phyloP scores from a whole-genome alignment of 2,329 filamentous ascomycete species.

The Mollisia scopiformis region DNA sequence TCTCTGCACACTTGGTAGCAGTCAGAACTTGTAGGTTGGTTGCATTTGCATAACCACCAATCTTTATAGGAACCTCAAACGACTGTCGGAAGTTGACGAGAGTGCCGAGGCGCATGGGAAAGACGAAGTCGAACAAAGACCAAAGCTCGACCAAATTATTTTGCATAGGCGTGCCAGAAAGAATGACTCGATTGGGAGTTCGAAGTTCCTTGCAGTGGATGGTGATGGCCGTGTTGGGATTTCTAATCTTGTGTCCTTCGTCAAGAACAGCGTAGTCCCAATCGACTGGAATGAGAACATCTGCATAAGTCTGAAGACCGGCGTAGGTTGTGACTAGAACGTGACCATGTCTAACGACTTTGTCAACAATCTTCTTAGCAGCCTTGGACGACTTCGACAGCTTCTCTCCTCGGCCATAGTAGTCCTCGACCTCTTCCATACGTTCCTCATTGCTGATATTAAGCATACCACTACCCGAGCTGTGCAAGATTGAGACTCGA shows the following conservation, averaged over 20 bases:
- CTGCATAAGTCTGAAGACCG: constrained; percentile 89
- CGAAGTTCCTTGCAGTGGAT: constrained; percentile 93
- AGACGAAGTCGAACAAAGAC: constrained; percentile 98
- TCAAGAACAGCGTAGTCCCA: constrained; percentile 96
- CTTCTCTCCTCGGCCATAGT: constrained; percentile 44
- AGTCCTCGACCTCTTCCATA: constrained; percentile 57
- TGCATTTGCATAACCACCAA: constrained; percentile 94
- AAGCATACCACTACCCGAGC: constrained; percentile 95
- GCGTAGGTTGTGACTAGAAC: constrained; percentile 95
- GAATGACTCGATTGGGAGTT: constrained; percentile 86
- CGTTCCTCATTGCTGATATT: constrained; percentile 70
- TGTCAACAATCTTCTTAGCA: constrained; percentile 79
- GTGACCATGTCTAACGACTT: constrained; percentile 83
- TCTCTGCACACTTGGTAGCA: constrained; percentile 91
- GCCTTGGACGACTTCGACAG: constrained; percentile 63
- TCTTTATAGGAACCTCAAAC: constrained; percentile 91
- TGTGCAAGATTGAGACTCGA: constrained; percentile 91
- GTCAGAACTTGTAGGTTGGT: constrained; percentile 94
- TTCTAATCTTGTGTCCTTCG: constrained; percentile 97
- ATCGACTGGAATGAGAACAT: constrained; percentile 77
- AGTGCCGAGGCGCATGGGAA: constrained; percentile 91
- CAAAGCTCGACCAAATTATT: constrained; percentile 95
- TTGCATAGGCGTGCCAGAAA: constrained; percentile 97
- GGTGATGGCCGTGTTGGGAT: constrained; percentile 92
- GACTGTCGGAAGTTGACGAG: constrained; percentile 87